Evolutionary conservation across 148 eudicot species (phyloP).

Genomic region (Vaccinium vitisidaea): DNA sequence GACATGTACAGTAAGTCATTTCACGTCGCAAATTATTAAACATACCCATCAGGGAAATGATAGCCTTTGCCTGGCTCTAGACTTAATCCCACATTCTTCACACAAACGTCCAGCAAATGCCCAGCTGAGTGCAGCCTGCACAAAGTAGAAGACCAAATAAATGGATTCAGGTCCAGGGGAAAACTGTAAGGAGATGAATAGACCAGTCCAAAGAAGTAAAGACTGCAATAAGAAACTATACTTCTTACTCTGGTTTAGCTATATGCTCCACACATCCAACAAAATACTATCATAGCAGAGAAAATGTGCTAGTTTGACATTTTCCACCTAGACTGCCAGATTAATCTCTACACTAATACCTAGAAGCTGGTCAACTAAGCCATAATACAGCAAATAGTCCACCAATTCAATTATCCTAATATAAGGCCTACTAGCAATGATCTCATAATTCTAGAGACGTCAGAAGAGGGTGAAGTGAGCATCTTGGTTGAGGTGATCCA

Average conservation of each 20-base stretch:
- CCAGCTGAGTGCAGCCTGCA: conserved; percentile 90
- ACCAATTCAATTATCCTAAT: not conserved
- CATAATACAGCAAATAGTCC: not conserved
- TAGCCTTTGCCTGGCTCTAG: conserved; percentile 71
- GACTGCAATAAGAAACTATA: not conserved
- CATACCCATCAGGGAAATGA: conserved; percentile 88
- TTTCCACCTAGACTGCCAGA: not conserved
- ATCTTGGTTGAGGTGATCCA: not conserved
- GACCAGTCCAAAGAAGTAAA: not conserved
- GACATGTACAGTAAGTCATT: not conserved
- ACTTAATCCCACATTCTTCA: conserved; percentile 62
- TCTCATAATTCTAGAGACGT: not conserved
- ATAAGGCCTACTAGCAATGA: not conserved
- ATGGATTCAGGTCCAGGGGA: not conserved
- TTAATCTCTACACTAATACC: not conserved
- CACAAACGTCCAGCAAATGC: conserved; percentile 71
- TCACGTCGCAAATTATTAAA: not conserved
- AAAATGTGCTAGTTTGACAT: not conserved
- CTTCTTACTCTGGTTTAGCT: not conserved
- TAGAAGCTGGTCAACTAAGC: not conserved
- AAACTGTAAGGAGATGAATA: not conserved
- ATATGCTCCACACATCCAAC: not conserved
- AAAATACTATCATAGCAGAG: not conserved
- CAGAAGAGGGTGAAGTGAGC: not conserved
- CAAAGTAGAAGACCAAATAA: not conserved